Evolutionary conservation across 2,329 filamentous ascomycete species (phyloP), one percentile per base, ranked within the genome.

Genomic region (Pseudocercospora eumusae): DNA sequence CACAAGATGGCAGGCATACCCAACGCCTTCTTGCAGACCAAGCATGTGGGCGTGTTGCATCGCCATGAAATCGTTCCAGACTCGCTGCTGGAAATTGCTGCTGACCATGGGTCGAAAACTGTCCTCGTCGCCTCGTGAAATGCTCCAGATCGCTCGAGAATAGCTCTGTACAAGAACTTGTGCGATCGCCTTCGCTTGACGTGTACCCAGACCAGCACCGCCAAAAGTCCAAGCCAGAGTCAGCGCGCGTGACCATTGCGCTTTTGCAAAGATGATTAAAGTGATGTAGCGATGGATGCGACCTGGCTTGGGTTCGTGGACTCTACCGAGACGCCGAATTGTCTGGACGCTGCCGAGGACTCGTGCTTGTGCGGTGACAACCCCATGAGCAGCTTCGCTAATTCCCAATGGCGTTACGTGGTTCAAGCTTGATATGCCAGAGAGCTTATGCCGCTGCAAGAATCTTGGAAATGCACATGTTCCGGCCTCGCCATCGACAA

Each of bases 141-240:
- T 36, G 52, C 33, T 28, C 23, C 23, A 33, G 11, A 55, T 20
- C 1, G 52, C 52, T 28, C 13, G 23, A 18, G 27, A 60, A 44
- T 52, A 56, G 55, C 7, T 50, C 63, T 59, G 56, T 11, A 62
- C 25, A 15, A 59, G 21, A 50, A 27, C 65, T 36, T 59, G 42
- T 4, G 56, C 42, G 31, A 59, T 33, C 4, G 49, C 28, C 23
- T 28, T 44, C 2, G 44, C 21, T 36, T 59, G 52, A 6, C 18
- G 18, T 4, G 33, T 21, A 28, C 33, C 33, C 10, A 28, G 31
- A 11, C 52, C 33, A n/a, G 18, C 52, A 21, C 52, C 52, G 31
- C 52, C 52, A 55, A 31, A 55, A 18, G 28, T 33, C 52, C 52
- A 55, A 36, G 27, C 52, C 20, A 55, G 23, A 6, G 11, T 31